phyloP scores from a whole-genome alignment of 495 filamentous ascomycete species.

The Pyronema omphalodes region DNA sequence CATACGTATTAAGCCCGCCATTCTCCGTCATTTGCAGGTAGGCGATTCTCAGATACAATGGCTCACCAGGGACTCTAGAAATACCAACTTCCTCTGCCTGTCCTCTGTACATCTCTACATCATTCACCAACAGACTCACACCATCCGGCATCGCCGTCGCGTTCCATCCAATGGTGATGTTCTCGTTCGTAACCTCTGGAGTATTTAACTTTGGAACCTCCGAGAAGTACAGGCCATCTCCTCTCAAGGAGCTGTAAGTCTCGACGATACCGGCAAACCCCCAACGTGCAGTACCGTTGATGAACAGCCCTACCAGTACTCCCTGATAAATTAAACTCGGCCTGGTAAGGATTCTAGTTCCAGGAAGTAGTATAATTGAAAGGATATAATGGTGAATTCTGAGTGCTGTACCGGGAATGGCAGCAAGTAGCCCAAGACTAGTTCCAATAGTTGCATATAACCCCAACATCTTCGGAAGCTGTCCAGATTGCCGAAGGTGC shows the following conservation, averaged over 20 bases:
- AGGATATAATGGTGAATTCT: constrained; percentile 93
- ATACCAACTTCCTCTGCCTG: constrained; percentile 28
- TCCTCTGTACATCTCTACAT: constrained; percentile 53
- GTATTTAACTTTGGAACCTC: constrained; percentile 45
- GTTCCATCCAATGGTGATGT: constrained; percentile 37
- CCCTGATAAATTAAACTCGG: constrained; percentile 68
- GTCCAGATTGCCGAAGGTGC: constrained; percentile 54
- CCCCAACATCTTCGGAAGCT: constrained; percentile 48
- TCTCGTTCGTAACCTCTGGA: constrained; percentile 27
- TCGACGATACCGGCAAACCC: constrained; percentile 84
- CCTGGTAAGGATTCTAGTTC: constrained; percentile 63
- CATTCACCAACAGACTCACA: constrained; percentile 77
- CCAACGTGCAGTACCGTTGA: constrained; percentile 86
- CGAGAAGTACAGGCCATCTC: constrained; percentile 49
- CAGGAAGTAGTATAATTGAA: constrained; percentile 57
- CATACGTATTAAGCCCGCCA: constrained; percentile 34
- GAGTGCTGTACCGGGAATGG: constrained; percentile 63
- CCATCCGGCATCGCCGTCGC: constrained; percentile 44
- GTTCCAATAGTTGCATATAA: constrained; percentile 47
- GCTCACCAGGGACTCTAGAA: constrained; percentile 11
- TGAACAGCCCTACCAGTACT: constrained; percentile 71
- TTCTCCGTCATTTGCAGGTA: constrained; percentile 58
- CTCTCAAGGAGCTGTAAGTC: constrained; percentile 50
- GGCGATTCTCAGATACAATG: constrained; percentile 32
- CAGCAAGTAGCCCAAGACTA: constrained; percentile 40